These are phyloP conservation scores for Cutaneotrichosporon arboriforme DNA, from an alignment of 1,284 basidiomycete species.

Conservation along the genomic window DNA sequence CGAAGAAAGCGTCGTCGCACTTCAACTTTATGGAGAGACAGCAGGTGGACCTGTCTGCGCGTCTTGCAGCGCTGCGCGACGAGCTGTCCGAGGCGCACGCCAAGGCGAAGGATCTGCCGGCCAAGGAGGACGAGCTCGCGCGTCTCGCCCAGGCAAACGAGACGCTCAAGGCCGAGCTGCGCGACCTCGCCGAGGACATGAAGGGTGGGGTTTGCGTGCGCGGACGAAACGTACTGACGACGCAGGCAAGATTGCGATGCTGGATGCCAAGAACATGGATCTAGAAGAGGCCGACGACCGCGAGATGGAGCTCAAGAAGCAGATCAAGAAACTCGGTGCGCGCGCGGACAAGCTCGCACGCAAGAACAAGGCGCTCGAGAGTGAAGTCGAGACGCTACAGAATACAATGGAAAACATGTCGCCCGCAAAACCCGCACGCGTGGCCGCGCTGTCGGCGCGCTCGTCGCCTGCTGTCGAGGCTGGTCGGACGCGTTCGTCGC, in stretches of 20 bases:
- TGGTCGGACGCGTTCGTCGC: not conserved
- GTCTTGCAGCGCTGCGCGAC: constrained; percentile 5
- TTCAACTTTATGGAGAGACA: constrained; percentile 12
- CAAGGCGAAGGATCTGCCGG: not conserved
- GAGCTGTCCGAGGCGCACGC: constrained; percentile 2
- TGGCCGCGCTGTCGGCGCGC: no score
- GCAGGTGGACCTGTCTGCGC: constrained; percentile 8
- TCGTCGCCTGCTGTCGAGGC: not conserved
- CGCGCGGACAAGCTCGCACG: constrained; percentile 13
- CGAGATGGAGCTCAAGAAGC: constrained; percentile 14
- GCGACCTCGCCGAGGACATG: constrained; percentile 12
- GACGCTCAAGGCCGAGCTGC: constrained; percentile 22
- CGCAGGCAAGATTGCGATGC: not conserved
- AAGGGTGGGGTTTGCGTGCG: not conserved
- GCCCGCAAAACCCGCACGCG: not conserved
- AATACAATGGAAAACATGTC: constrained; percentile 6
- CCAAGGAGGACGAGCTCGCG: constrained; percentile 1
- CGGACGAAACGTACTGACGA: not conserved
- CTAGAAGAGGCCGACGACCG: constrained; percentile 22
- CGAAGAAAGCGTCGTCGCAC: constrained; percentile 1
- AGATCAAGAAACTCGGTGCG: constrained; percentile 8
- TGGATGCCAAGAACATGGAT: constrained; percentile 15
- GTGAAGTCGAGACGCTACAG: constrained; percentile 11
- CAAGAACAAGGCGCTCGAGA: constrained; percentile 5
- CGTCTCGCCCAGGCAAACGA: constrained; percentile 29